A percentile compares a stretch with the other conserved stretches of the same genome.
These are phyloP conservation scores for Aspergillus brasiliensis DNA, from an alignment of 2,329 filamentous ascomycete species.

Conservation along the genomic window DNA sequence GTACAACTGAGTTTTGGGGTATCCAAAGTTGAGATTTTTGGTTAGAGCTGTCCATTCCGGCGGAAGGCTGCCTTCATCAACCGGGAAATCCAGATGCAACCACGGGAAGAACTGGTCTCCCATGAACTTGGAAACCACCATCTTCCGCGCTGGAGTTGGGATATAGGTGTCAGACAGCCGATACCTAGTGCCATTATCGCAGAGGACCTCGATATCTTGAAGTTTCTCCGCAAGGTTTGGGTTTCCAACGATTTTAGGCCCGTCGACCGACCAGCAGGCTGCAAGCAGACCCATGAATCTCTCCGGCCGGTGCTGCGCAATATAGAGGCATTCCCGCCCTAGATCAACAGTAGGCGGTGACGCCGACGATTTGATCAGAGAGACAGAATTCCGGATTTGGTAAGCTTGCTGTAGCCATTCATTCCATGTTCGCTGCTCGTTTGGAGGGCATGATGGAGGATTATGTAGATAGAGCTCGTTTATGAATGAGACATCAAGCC, in stretches of 20 bases:
- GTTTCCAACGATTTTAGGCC: neutral
- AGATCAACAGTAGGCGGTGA: neutral
- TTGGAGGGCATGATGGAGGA: neutral
- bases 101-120: constrained; percentile 10
- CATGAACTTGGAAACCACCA: constrained; percentile 7
- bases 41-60: constrained; percentile 1
- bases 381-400: constrained; percentile 6
- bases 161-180: constrained; percentile 10
- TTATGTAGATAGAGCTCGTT: constrained; percentile 6
- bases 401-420: constrained; percentile 9
- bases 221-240: neutral
- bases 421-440: constrained; percentile 5
- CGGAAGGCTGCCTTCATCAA: neutral
- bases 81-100: neutral
- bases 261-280: constrained; percentile 4
- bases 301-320: constrained; percentile 4
- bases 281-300: constrained; percentile 10
- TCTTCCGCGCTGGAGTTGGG: neutral
- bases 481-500: constrained; percentile 2
- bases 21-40: constrained; percentile 7
- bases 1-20: constrained; percentile 8
- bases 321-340: constrained; percentile 9
- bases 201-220: constrained; percentile 6
- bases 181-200: constrained; percentile 7
- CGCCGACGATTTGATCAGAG: neutral